Percentiles rank a stretch among this genome's conserved stretches.
Conservation (phyloP, 495 filamentous ascomycete genomes). For the Oleoguttula mirabilis region DNA sequence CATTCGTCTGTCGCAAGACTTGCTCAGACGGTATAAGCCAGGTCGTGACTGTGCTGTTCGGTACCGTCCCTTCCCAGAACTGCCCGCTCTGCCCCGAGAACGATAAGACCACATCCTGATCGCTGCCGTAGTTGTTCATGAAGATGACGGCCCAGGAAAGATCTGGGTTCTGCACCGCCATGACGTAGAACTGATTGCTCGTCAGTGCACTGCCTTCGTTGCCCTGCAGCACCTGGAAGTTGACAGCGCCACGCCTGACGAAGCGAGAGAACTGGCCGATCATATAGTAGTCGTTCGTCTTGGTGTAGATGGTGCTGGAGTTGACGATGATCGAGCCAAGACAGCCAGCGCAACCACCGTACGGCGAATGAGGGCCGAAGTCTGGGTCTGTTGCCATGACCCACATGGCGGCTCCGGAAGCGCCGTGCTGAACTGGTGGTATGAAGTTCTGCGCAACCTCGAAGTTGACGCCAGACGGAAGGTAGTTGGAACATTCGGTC, state of each 20-base stretch:
- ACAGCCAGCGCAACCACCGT: constrained; percentile 39
- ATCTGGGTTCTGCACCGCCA: constrained; percentile 16
- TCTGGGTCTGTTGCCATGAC: constrained; percentile 40
- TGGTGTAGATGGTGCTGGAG: constrained; percentile 30
- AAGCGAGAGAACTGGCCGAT: constrained; percentile 47
- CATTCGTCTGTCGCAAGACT: constrained; percentile 5
- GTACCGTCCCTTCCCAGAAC: constrained; percentile 13
- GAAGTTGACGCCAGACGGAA: constrained; percentile 35
- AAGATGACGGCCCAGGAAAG: constrained; percentile 14
- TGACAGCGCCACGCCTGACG: constrained; percentile 38
- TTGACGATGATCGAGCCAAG: constrained; percentile 40
- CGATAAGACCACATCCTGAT: constrained; percentile 11
- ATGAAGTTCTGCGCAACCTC: constrained; percentile 35
- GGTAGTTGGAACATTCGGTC: constrained; percentile 47
- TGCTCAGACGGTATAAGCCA: constrained; percentile 14
- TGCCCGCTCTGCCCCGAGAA: constrained; percentile 6
- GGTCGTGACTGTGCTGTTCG: constrained; percentile 6
- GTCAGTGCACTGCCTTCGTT: constrained; percentile 6
- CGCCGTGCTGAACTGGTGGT: constrained; percentile 42
- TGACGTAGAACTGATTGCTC: constrained; percentile 11
- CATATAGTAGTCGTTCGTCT: constrained; percentile 43
- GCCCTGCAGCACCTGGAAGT: constrained; percentile 12
- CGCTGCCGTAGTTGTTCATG: constrained; percentile 12
- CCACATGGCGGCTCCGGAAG: constrained; percentile 41
- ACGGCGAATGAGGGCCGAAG: constrained; percentile 41